Conservation (phyloP, 108 stramenopile genomes). For the Nitzschia inconspicua region DNA sequence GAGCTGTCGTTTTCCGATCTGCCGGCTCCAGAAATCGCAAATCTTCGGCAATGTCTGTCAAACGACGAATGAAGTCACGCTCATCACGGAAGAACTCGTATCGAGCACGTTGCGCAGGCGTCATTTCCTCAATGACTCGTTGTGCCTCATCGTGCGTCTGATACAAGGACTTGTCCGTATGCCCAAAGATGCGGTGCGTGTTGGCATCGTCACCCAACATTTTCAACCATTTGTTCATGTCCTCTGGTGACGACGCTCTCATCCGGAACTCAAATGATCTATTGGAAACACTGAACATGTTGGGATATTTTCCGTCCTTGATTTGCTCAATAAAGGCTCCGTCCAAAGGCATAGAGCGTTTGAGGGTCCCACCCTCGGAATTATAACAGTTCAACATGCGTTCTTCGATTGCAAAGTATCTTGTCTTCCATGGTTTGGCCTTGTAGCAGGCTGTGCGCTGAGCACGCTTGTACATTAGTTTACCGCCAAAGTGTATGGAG, state of each 20-base stretch:
- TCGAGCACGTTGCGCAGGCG: slow-evolving; percentile 68
- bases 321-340: slow-evolving; percentile 57
- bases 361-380: slow-evolving; percentile 30
- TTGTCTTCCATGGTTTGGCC: slow-evolving; percentile 83
- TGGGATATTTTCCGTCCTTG: slow-evolving; percentile 45
- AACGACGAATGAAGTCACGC: slow-evolving; percentile 85
- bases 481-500: slow-evolving; percentile 55
- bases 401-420: slow-evolving; percentile 92
- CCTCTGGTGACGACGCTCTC: slow-evolving; percentile 58
- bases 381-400: slow-evolving; percentile 94
- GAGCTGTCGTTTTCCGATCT: slow-evolving; percentile 77
- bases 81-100: slow-evolving; percentile 91
- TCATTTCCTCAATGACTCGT: slow-evolving; percentile 55
- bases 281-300: slow-evolving; percentile 70
- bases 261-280: slow-evolving; percentile 74
- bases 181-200: slow-evolving; percentile 65
- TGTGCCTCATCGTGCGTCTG: slow-evolving; percentile 38
- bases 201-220: slow-evolving; percentile 66
- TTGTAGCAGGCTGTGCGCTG: slow-evolving; percentile 65
- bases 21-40: slow-evolving; percentile 88
- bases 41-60: slow-evolving; percentile 94
- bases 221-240: slow-evolving; percentile 66
- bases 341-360: slow-evolving; percentile 88
- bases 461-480: slow-evolving; percentile 77
- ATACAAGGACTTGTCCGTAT: slow-evolving; percentile 27